Conservation (phyloP, 2,329 filamentous ascomycete species). For the Fulvia fulva region DNA sequence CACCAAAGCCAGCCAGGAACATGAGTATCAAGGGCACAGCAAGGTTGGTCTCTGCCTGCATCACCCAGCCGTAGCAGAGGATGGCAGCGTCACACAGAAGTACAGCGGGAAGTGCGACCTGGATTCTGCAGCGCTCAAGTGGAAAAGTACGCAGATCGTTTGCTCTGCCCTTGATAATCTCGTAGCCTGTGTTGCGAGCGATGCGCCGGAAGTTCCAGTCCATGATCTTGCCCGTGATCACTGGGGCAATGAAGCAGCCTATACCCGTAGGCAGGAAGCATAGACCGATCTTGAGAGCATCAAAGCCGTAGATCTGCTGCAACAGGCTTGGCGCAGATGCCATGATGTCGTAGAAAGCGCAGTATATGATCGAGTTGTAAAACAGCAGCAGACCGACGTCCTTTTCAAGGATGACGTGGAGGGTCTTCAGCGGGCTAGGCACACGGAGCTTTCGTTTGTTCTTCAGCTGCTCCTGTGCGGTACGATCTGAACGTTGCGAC, state of each 20-base stretch:
- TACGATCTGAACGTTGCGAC: conserved; percentile 23
- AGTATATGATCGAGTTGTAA: conserved; percentile 36
- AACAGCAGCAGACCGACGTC: conserved; percentile 23
- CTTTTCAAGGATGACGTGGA: conserved; percentile 36
- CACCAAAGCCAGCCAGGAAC: conserved; percentile 49
- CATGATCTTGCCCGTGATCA: conserved; percentile 52
- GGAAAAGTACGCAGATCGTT: conserved; percentile 49
- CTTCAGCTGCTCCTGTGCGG: conserved; percentile 25
- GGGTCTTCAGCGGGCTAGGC: conserved; percentile 43
- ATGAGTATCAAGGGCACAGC: conserved; percentile 47
- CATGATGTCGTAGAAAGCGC: conserved; percentile 46
- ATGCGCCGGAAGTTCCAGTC: conserved; percentile 71
- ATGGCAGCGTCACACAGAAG: conserved; percentile 28
- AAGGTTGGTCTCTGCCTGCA: conserved; percentile 35
- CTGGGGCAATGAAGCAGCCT: conserved; percentile 36
- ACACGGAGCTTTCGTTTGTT: conserved; percentile 35
- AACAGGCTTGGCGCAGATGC: conserved; percentile 43
- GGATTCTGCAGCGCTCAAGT: conserved; percentile 43
- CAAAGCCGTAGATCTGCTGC: conserved; percentile 35
- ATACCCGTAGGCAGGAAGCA: conserved; percentile 34
- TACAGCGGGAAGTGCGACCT: conserved; percentile 38
- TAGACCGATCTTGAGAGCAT: conserved; percentile 22
- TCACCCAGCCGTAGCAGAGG: conserved; percentile 42
- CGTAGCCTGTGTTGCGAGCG: conserved; percentile 58
- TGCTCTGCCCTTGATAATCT: conserved; percentile 56